phyloP scores from a whole-genome alignment of 768 basidiomycete genomes.

The Rhizopogon roseolus region DNA sequence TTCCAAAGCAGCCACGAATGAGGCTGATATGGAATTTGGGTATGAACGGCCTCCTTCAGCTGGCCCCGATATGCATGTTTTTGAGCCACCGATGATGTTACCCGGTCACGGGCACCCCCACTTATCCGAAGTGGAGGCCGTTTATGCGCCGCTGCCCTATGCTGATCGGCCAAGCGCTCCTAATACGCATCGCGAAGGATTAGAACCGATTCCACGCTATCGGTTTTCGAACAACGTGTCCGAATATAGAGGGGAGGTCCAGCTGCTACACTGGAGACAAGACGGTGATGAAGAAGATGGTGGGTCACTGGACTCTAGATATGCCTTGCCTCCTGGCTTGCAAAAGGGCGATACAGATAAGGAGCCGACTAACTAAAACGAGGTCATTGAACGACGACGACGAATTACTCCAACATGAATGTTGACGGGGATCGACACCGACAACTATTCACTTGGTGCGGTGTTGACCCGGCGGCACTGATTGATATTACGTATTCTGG shows the following conservation, averaged over 20 bases:
- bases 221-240: background rate
- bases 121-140: background rate
- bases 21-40: conserved; percentile 3
- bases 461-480: conserved; percentile 2
- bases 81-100: conserved; percentile 1
- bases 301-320: background rate
- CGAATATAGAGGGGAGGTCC: background rate
- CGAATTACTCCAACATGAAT: no score
- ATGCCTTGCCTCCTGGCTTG: background rate
- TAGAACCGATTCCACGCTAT: background rate
- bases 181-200: background rate
- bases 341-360: background rate
- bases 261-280: background rate
- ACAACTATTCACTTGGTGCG: background rate
- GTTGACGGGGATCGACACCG: conserved; percentile 1
- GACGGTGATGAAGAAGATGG: background rate
- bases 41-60: background rate
- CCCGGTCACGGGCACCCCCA: background rate
- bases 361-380: background rate
- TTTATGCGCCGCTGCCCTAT: conserved; percentile 1
- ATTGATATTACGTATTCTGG: conserved; percentile 6
- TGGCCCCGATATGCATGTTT: background rate
- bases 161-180: conserved; percentile 2
- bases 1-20: conserved; percentile 3
- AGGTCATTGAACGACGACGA: background rate